Conservation (phyloP, 805 yeast species). For the Barnettozyma salicaria region DNA sequence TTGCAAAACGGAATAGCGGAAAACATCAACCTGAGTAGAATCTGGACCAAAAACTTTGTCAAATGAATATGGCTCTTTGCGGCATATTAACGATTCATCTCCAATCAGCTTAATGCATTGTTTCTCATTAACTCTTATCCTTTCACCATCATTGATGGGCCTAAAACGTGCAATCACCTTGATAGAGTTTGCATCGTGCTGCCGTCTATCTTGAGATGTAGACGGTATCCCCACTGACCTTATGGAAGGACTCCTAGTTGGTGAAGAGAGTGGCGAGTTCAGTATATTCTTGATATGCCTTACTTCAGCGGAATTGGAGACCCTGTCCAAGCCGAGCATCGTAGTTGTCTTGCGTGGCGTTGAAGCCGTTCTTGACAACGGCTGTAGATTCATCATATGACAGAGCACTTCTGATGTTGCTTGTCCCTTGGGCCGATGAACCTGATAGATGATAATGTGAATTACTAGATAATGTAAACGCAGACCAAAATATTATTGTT, state of each 20-base stretch:
- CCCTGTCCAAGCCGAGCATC: no score
- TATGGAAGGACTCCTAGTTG: neutral
- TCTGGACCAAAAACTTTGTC: constrained; percentile 56
- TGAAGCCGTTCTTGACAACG: no score
- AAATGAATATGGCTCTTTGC: constrained; percentile 41
- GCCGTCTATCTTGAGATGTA: neutral
- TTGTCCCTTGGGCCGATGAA: no score
- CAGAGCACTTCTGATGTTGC: no score
- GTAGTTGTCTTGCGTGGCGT: no score
- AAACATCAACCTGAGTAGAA: constrained; percentile 51
- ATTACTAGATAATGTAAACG: no score
- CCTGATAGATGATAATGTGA: no score
- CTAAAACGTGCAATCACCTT: constrained; percentile 71
- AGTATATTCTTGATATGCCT: no score
- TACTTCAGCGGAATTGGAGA: no score
- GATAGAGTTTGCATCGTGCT: constrained; percentile 32
- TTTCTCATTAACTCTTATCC: neutral
- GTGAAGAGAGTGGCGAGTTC: neutral
- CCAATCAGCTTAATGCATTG: constrained; percentile 9
- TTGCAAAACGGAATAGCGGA: constrained; percentile 49
- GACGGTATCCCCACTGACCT: constrained; percentile 6
- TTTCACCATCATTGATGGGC: constrained; percentile 42
- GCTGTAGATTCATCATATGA: no score
- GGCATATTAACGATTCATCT: constrained; percentile 10
- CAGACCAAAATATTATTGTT: no score